Percentiles rank a stretch among this genome's conserved stretches.
Conservation (phyloP, 2,329 filamentous ascomycete genomes). For the Aspergillus nomiae region DNA sequence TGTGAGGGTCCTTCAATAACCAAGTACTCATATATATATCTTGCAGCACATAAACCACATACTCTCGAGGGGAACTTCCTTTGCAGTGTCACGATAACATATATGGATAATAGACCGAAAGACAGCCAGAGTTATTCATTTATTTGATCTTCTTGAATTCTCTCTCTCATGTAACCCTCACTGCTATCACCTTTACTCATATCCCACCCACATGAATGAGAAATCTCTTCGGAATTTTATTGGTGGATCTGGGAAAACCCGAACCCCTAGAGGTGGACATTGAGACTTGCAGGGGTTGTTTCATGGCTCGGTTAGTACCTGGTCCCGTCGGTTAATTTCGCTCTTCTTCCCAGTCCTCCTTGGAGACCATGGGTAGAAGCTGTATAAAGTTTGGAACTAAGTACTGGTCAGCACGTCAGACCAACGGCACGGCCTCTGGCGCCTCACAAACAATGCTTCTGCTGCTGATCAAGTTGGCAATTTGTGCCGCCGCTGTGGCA, state of each 20-base stretch:
- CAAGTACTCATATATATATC: too few species aligned
- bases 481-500: neutral
- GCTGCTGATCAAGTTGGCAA: neutral
- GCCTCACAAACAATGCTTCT: neutral
- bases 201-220: too few species aligned
- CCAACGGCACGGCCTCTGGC: neutral
- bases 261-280: neutral
- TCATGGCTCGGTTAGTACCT: neutral
- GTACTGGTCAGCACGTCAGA: neutral
- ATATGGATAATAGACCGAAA: too few species aligned
- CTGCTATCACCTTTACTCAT: too few species aligned
- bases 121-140: too few species aligned
- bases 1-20: too few species aligned
- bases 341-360: too few species aligned
- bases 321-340: neutral
- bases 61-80: too few species aligned
- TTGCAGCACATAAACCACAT: too few species aligned
- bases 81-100: too few species aligned
- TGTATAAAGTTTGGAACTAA: neutral
- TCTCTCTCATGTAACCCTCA: too few species aligned
- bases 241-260: neutral
- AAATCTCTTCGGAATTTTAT: neutral
- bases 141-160: neutral
- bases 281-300: neutral
- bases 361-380: neutral